Percentiles rank a stretch among this genome's conserved stretches.
These are phyloP conservation scores for Phytophthora uliginosa DNA, from an alignment of 352 stramenopile genomes.

Conservation along the genomic window DNA sequence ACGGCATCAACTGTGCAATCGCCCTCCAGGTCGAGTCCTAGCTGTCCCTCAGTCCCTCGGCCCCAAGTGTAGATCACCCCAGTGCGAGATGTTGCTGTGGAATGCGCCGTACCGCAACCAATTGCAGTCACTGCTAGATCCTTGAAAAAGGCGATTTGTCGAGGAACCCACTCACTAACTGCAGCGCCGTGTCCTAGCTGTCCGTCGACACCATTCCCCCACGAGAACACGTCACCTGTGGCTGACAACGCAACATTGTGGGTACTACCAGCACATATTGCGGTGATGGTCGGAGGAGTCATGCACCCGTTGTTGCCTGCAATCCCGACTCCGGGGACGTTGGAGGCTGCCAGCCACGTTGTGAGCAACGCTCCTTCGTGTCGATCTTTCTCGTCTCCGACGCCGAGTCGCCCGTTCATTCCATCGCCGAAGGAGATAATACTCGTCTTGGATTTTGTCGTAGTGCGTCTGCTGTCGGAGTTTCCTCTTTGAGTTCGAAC, in stretches of 20 bases:
- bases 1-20: conserved; percentile 7
- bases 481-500: conserved; percentile 6
- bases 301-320: conserved; percentile 31
- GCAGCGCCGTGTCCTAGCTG: conserved; percentile 60
- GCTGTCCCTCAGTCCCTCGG: conserved; percentile 55
- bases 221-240: conserved; percentile 71
- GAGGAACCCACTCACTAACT: conserved; percentile 71
- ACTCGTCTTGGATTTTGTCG: conserved; percentile 35
- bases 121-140: conserved; percentile 39
- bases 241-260: conserved; percentile 65
- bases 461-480: conserved; percentile 9
- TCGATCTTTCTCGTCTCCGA: conserved; percentile 64
- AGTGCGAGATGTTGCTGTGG: conserved; percentile 51
- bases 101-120: conserved; percentile 58
- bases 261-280: conserved; percentile 52
- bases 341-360: conserved; percentile 36
- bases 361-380: conserved; percentile 52
- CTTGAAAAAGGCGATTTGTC: conserved; percentile 61
- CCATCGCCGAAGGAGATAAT: conserved; percentile 79
- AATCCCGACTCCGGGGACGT: conserved; percentile 16
- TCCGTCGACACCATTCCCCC: conserved; percentile 66
- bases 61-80: conserved; percentile 75
- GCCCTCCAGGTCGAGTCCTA: conserved; percentile 37
- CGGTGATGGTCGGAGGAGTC: conserved; percentile 46
- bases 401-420: conserved; percentile 71